A percentile compares a stretch with the other conserved stretches of the same genome.
Evolutionary conservation across 306 rosid species (phyloP).

Genomic region (Corylus americana): DNA sequence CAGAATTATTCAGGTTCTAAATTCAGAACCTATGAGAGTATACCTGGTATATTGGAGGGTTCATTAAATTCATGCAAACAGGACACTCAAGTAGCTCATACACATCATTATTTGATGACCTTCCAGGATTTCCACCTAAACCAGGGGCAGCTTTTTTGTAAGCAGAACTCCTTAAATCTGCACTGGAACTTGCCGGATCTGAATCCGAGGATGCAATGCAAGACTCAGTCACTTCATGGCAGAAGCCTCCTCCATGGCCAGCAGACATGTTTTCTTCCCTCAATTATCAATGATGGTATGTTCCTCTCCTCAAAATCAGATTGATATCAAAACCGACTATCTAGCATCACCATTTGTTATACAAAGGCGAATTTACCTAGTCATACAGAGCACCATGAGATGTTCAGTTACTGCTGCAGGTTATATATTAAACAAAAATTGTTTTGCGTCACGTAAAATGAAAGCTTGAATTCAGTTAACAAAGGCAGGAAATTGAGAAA

Average conservation of each 20-base stretch:
- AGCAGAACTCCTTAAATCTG: slow-evolving; percentile 38
- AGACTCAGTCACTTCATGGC: slow-evolving; percentile 39
- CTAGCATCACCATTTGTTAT: slow-evolving; percentile 5
- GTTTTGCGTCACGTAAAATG: not conserved
- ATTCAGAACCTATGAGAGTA: not conserved
- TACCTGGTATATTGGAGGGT: slow-evolving; percentile 65
- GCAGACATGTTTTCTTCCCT: slow-evolving; percentile 35
- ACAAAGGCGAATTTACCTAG: not conserved
- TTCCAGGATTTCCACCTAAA: slow-evolving; percentile 30
- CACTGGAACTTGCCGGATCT: slow-evolving; percentile 31
- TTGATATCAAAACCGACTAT: slow-evolving; percentile 8
- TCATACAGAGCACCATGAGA: not conserved
- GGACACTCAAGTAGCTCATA: slow-evolving; percentile 61
- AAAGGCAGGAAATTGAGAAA: not conserved
- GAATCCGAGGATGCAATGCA: slow-evolving; percentile 32
- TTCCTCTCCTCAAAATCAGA: slow-evolving; percentile 15
- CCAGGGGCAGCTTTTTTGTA: slow-evolving; percentile 29
- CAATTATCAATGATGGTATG: slow-evolving; percentile 11
- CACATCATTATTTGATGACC: slow-evolving; percentile 37
- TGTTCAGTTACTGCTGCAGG: not conserved
- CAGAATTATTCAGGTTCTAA: not conserved
- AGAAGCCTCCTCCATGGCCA: slow-evolving; percentile 30
- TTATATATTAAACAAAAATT: not conserved
- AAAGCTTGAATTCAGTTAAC: not conserved
- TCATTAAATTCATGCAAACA: slow-evolving; percentile 59